Conservation (phyloP, 164 flowering plant genomes). For the Cinnamomum chago region DNA sequence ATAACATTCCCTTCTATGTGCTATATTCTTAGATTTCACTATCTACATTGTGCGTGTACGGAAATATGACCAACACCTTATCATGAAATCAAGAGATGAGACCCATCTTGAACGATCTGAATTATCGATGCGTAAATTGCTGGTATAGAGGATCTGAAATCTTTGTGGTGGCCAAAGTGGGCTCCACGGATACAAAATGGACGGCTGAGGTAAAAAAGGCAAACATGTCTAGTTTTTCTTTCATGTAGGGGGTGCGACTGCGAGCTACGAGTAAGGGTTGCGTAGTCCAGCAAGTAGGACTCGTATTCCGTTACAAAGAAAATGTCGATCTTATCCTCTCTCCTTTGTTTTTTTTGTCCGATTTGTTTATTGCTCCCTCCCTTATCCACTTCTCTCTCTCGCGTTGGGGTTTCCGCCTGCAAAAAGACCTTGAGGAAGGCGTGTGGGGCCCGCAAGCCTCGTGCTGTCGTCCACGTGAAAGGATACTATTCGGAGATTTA, state of each 20-base stretch:
- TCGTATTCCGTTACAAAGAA: neutral
- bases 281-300: neutral
- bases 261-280: neutral
- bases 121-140: too few species aligned
- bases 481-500: neutral
- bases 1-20: too few species aligned
- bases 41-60: too few species aligned
- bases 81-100: too few species aligned
- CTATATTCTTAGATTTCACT: too few species aligned
- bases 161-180: neutral
- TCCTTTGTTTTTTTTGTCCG: too few species aligned
- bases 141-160: rapidly evolving
- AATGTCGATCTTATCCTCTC: neutral
- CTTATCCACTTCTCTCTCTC: neutral
- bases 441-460: neutral
- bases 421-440: neutral
- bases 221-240: too few species aligned
- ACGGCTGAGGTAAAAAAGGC: neutral
- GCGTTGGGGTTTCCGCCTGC: neutral
- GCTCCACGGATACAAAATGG: neutral
- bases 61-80: too few species aligned
- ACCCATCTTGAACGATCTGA: too few species aligned
- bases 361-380: neutral
- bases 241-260: neutral
- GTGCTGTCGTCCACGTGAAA: neutral